Evolutionary conservation across 495 filamentous ascomycete species (phyloP), one percentile per base, ranked within the genome.

Genomic region (Aspergillus biplanus): DNA sequence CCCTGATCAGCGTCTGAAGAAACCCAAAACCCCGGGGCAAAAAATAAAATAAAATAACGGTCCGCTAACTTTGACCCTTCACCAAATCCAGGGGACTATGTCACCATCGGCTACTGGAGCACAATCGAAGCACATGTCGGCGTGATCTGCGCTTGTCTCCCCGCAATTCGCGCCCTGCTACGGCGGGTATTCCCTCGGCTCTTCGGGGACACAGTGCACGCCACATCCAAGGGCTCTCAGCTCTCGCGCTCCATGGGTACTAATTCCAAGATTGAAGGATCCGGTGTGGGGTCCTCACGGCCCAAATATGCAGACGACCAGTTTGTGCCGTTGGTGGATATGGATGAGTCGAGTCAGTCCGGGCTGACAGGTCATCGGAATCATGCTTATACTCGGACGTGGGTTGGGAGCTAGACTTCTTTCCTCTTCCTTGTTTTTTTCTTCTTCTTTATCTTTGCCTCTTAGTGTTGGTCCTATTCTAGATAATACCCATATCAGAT

Each of bases 131-230:
- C 67, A 49, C 63, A 75, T 18, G 70, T 75, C 5, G 75, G 70
- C 4, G 62, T 77, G 11, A 74, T 77, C 34, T 77, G 73, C 53
- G 73, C 72, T 0, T 75, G 75, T 58, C 52, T 77, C 8, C 75
- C 75, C 0, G 70, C 75, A 0, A 73, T 75, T 37, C 68, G 73
- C 21, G 70, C 68, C 6, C 55, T 77, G 5, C 58, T 77, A 7
- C 64, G 69, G 18, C 67, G 66, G 15, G 42, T 73, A 11, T 69
- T 59, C 13, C 74, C 70, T 31, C 61, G 57, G 33, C 34, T 69
- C 7, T 75, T 73, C 58, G 75, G 70, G 2, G 68, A 73, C 44
- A 71, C 69, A 18, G 37, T 13, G 31, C 47, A 4, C 13, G 39
- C 16, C 5, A 49, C 37, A 13, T 34, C 42, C 5, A 49, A 52